A percentile compares a stretch with the other conserved stretches of the same genome.
Conservation (phyloP, 2,329 filamentous ascomycete species). For the Ceratocystiopsis brevicomis region DNA sequence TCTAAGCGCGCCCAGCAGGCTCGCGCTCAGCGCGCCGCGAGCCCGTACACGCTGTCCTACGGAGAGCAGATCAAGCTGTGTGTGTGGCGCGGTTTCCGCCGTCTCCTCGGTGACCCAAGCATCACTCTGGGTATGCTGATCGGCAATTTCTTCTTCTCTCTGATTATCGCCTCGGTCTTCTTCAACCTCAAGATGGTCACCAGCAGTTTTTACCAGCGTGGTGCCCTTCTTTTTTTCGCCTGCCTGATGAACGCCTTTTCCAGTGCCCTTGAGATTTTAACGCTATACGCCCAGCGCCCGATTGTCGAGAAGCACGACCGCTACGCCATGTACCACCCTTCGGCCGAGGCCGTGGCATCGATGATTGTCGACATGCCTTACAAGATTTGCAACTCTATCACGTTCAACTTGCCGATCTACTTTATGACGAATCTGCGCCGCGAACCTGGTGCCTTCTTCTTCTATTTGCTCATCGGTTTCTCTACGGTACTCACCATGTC, state of each 20-base stretch:
- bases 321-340: slow-evolving; percentile 80
- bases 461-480: slow-evolving; percentile 64
- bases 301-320: slow-evolving; percentile 81
- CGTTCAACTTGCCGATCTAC: slow-evolving; percentile 67
- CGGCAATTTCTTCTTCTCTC: slow-evolving; percentile 55
- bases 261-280: slow-evolving; percentile 66
- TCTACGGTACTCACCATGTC: slow-evolving; percentile 59
- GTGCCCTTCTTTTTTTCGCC: slow-evolving; percentile 71
- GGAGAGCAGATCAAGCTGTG: slow-evolving; percentile 60
- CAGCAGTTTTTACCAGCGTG: slow-evolving; percentile 57
- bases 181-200: slow-evolving; percentile 52
- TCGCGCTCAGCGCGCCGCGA: slow-evolving; percentile 41
- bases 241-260: slow-evolving; percentile 73
- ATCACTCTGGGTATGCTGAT: slow-evolving; percentile 50
- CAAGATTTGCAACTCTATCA: slow-evolving; percentile 54
- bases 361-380: slow-evolving; percentile 77
- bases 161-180: slow-evolving; percentile 67
- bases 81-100: slow-evolving; percentile 60
- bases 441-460: slow-evolving; percentile 62
- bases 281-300: slow-evolving; percentile 70
- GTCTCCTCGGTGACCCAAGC: slow-evolving; percentile 58
- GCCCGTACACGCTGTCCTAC: slow-evolving; percentile 69
- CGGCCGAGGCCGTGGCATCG: slow-evolving; percentile 69
- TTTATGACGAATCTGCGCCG: slow-evolving; percentile 72
- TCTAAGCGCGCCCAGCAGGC: slow-evolving; percentile 35